Evolutionary conservation across 345 rosid species (phyloP), one percentile per base, ranked within the genome.

Genomic region (Toxicodendron radicans): DNA sequence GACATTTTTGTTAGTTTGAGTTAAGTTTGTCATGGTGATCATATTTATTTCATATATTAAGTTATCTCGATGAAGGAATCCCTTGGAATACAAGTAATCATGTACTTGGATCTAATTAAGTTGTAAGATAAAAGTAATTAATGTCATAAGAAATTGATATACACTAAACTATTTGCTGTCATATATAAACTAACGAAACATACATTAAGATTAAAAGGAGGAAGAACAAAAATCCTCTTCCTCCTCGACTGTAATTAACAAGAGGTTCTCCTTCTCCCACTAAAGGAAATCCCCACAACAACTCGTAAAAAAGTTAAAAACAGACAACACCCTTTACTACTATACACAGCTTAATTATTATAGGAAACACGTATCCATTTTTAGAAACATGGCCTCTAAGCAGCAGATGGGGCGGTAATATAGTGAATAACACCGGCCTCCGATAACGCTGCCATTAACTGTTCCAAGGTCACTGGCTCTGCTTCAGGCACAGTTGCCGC

Each of bases 391-490:
- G 16, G 1, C 9, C 48, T 27, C 68, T 80, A 86, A 38, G 90
- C 90, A 32, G 88, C 90, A 1, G 90, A 79, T 33, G 90, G 90
- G 52, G 86, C 82, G 11, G 78, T 49, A 0, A 75, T 0, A 62
- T 73, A 75, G 68, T 68, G 81, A 61, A 71, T 77, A 16, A 7
- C 82, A 5, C 79, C 83, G 3, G 80, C 85, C 80, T 85, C 88
- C 2, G 81, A 71, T 12, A 83, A 27, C 7, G 88, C 88, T 11
- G 70, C 80, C 48, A 77, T 16, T 67, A 84, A 45, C 3, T 68
- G 85, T 21, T 70, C 63, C 60, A 62, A 14, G 24, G 35, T 75
- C 12, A 27, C 59, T 0, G 17, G 51, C 65, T 67, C 82, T 7
- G 60, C 41, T 43, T 16, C 77, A 1, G 58, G 58, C 17, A 33